Evolutionary conservation across 352 stramenopile genomes (phyloP).

Genomic region (Blastocystis sp.): DNA sequence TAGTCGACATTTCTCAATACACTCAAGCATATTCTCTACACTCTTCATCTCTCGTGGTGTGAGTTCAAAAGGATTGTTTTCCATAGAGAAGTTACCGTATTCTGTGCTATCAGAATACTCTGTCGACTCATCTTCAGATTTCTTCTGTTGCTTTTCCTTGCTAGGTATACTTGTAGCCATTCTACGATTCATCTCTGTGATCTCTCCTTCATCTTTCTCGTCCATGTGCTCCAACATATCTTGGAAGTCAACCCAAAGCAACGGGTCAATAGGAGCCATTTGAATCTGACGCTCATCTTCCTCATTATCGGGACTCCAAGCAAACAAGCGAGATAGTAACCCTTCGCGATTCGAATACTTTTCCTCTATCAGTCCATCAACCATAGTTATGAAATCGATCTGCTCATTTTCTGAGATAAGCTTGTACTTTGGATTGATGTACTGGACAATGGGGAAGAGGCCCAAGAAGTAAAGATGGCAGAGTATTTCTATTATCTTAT

Average conservation of each 20-base stretch:
- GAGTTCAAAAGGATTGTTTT: conserved; percentile 8
- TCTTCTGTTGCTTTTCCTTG: neutral
- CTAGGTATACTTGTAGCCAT: neutral
- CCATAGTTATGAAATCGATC: neutral
- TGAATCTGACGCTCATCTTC: conserved; percentile 30
- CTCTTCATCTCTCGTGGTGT: neutral
- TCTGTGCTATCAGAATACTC: neutral
- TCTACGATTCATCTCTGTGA: neutral
- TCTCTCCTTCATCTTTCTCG: neutral
- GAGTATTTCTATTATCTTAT: conserved; percentile 41
- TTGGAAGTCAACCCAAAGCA: conserved; percentile 18
- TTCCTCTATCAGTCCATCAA: conserved; percentile 42
- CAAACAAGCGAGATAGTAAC: conserved; percentile 20
- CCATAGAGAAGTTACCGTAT: neutral
- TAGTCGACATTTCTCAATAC: conserved; percentile 41
- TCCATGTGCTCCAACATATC: neutral
- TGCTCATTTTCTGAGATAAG: conserved; percentile 33
- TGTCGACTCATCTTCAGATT: neutral
- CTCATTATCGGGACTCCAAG: conserved; percentile 43
- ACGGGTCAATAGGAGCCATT: conserved; percentile 3
- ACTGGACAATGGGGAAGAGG: conserved; percentile 11
- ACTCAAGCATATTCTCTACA: conserved; percentile 44
- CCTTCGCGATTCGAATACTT: neutral
- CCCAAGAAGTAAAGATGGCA: conserved; percentile 55
- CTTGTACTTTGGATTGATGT: neutral